Conservation (phyloP, 192 early-diverging fungal species). For the Linnemannia elongata region DNA sequence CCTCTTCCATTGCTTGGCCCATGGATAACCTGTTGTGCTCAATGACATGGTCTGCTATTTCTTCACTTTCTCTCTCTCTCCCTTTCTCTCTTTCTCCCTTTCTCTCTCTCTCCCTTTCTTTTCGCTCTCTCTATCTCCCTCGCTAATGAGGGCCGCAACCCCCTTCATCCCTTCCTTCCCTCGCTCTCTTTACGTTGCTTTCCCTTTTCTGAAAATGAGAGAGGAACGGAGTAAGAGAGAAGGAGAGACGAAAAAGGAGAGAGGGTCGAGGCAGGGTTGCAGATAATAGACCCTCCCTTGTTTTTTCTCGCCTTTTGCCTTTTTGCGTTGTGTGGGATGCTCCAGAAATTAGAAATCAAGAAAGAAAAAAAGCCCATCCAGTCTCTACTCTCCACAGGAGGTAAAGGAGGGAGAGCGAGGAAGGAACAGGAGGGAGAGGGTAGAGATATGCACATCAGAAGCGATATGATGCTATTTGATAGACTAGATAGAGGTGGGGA, state of each 20-base stretch:
- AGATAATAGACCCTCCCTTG: not conserved
- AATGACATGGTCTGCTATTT: too few relatives aligned
- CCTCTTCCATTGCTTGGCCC: not conserved
- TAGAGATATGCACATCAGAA: not conserved
- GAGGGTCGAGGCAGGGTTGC: not conserved
- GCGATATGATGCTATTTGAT: not conserved
- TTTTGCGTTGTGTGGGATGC: not conserved
- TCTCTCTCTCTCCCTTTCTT: too few relatives aligned
- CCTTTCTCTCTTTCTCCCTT: too few relatives aligned
- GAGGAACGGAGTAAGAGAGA: not conserved
- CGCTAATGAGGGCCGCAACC: too few relatives aligned
- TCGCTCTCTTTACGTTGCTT: not conserved
- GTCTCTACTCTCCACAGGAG: slow-evolving; percentile 9
- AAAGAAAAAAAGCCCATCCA: not conserved
- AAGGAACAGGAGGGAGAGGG: not conserved
- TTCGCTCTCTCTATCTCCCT: too few relatives aligned
- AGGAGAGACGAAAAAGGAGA: not conserved
- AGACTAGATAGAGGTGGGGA: not conserved
- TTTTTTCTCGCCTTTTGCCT: not conserved
- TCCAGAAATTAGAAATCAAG: not conserved
- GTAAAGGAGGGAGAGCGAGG: not conserved
- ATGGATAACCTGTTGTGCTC: too few relatives aligned
- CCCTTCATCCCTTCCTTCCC: too few relatives aligned
- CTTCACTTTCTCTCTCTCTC: too few relatives aligned
- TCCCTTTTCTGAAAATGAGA: not conserved